These are phyloP conservation scores for Termitomyces sp. DNA, from an alignment of 768 basidiomycete species.

Conservation along the genomic window DNA sequence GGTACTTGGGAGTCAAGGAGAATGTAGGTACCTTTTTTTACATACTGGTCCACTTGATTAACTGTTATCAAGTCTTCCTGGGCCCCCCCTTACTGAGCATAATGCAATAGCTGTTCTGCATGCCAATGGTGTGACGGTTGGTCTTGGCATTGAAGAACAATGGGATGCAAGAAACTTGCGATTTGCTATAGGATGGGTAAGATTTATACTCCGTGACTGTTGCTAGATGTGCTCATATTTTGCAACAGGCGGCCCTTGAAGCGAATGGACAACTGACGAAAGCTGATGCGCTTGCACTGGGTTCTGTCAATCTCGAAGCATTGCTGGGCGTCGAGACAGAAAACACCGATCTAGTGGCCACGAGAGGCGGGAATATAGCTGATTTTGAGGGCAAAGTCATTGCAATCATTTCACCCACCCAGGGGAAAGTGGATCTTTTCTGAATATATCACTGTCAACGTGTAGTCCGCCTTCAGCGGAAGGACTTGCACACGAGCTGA, in stretches of 20 bases:
- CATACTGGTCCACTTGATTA: not conserved
- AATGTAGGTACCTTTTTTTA: constrained; percentile 37
- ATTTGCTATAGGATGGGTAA: constrained; percentile 82
- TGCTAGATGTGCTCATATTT: not conserved
- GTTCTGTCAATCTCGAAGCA: constrained; percentile 39
- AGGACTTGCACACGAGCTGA: not conserved
- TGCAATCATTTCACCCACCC: constrained; percentile 49
- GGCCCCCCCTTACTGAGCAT: constrained; percentile 60
- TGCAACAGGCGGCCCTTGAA: constrained; percentile 37
- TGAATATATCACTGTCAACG: not conserved
- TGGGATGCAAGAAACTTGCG: constrained; percentile 75
- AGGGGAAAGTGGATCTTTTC: constrained; percentile 17
- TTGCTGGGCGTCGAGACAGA: constrained; percentile 30
- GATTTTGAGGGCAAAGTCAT: constrained; percentile 43
- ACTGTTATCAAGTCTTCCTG: constrained; percentile 45
- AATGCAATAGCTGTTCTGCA: constrained; percentile 55
- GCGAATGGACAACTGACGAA: constrained; percentile 33
- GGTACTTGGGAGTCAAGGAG: constrained; percentile 61
- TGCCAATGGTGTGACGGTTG: constrained; percentile 69
- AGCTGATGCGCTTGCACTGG: constrained; percentile 40
- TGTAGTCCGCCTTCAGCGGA: not conserved
- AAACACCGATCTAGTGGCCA: constrained; percentile 55
- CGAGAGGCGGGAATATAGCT: constrained; percentile 48
- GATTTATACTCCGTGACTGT: constrained; percentile 17
- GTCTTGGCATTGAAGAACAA: constrained; percentile 54